These are phyloP conservation scores for Fusarium miscanthi DNA, from an alignment of 2,329 filamentous ascomycete genomes.

Conservation along the genomic window DNA sequence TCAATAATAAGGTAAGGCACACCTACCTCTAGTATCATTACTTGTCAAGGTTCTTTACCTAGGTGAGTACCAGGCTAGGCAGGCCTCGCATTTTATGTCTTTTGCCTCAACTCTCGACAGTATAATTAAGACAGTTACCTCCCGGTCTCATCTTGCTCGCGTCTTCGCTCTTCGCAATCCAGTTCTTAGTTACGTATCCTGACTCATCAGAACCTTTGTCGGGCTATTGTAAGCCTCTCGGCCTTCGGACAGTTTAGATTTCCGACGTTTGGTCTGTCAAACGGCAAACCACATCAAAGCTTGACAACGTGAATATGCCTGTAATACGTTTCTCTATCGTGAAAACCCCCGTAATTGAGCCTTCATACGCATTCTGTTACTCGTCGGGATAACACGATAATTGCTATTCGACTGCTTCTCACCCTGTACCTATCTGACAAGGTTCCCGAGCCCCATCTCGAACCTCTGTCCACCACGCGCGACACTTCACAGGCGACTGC, in stretches of 20 bases:
- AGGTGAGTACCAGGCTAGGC: neutral
- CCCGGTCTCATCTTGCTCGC: slow-evolving; percentile 6
- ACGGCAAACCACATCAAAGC: slow-evolving; percentile 32
- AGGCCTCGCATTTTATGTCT: neutral
- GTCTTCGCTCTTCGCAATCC: slow-evolving; percentile 7
- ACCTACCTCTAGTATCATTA: neutral
- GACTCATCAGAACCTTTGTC: slow-evolving; percentile 34
- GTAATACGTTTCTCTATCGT: slow-evolving; percentile 10
- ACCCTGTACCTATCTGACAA: slow-evolving; percentile 4
- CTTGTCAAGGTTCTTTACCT: neutral
- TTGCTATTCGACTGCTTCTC: neutral
- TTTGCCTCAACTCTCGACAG: slow-evolving; percentile 4
- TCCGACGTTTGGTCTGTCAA: slow-evolving; percentile 26
- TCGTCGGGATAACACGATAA: slow-evolving; percentile 1
- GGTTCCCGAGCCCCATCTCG: neutral
- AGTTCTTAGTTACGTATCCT: slow-evolving; percentile 4
- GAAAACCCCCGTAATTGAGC: slow-evolving; percentile 15
- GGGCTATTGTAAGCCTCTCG: slow-evolving; percentile 39
- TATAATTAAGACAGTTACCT: neutral
- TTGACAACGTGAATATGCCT: slow-evolving; percentile 30
- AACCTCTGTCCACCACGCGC: neutral
- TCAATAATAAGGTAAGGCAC: neutral
- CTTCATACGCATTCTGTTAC: neutral
- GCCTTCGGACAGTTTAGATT: slow-evolving; percentile 41
- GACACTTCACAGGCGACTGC: neutral